Percentiles rank a stretch among this genome's conserved stretches.
Evolutionary conservation across 1,139 yeast genomes (phyloP).

Genomic region (Blastobotrys malaysiensis): DNA sequence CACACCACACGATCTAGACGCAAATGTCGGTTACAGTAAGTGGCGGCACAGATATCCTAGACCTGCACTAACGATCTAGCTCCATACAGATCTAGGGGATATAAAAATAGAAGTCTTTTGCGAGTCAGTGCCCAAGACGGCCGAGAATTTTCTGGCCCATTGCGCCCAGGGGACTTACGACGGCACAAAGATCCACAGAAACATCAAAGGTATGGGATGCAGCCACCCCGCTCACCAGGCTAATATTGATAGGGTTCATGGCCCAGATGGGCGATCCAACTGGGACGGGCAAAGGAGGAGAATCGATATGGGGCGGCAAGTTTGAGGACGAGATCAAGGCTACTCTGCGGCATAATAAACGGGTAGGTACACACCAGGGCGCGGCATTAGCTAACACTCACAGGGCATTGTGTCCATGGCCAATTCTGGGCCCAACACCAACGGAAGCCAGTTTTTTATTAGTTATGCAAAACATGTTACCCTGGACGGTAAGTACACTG

Average conservation of each 20-base stretch:
- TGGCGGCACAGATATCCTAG: not conserved
- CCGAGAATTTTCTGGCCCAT: slow-evolving; percentile 44
- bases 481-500: slow-evolving; percentile 53
- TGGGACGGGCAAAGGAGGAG: slow-evolving; percentile 48
- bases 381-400: slow-evolving; percentile 32
- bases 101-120: slow-evolving; percentile 39
- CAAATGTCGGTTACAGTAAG: slow-evolving; percentile 3
- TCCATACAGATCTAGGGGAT: slow-evolving; percentile 40
- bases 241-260: slow-evolving; percentile 33
- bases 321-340: slow-evolving; percentile 46
- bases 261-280: slow-evolving; percentile 49
- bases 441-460: slow-evolving; percentile 43
- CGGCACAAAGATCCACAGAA: slow-evolving; percentile 39
- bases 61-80: slow-evolving; percentile 6
- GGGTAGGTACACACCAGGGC: slow-evolving; percentile 18
- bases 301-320: slow-evolving; percentile 46
- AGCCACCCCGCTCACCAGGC: slow-evolving; percentile 21
- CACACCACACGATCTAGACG: not conserved
- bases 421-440: slow-evolving; percentile 41
- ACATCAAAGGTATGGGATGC: slow-evolving; percentile 33
- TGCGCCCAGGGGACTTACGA: slow-evolving; percentile 45
- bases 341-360: slow-evolving; percentile 37
- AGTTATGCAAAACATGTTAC: slow-evolving; percentile 38
- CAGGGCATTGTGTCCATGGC: slow-evolving; percentile 43
- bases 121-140: slow-evolving; percentile 37